Base-by-base conservation (phyloP, 345 rosid genomes). In the Gossypium thurberi region DNA sequence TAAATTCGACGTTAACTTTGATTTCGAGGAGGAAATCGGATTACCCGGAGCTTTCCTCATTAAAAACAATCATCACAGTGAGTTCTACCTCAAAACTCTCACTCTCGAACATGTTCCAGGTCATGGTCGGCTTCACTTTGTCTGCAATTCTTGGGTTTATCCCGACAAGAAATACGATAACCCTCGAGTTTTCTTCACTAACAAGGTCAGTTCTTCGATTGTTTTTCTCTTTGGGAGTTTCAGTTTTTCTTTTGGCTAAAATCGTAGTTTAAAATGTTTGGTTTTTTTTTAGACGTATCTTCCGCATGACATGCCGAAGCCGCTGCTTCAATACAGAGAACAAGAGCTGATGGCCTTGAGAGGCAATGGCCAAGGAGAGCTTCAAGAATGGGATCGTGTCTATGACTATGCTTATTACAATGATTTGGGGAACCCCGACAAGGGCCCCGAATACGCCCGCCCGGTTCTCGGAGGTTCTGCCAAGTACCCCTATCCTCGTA, bases 111-210 rank as follows among this genome's bases (percentile, higher is more conserved):
- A 87, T 28, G 87, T 86, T 57, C 97, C 95, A 2, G 93, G 87
- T 53, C 84, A 87, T 50, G 95, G 90, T 10, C 77, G 71, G 60
- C 64, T 93, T 70, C 95, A 88, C 70, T 93, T 89, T 77, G 72
- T 87, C 33, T 93, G 98, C 77, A 88, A 91, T 73, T 93, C 98
- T 4, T 93, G 97, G 98, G 85, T 93, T 76, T 93, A 88, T 65
- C 98, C 98, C 50, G 78, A 85, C 10, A 75, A 89, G 4, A 26
- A 40, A 21, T 82, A 90, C 69, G 44, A 80, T 1, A 80, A 78
- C 10, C 88, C 86, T 62, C 88, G 98, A 1, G 62, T 93, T 75
- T 93, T 93, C 89, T 93, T 93, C 85, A 63, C 85, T 28, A 93
- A 93, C 84, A 84, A 87, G 92, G 98, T 83, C 78, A 75, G 12